Evolutionary conservation across 257 asterid genomes (phyloP).

Genomic region (Nicotiana undulata): DNA sequence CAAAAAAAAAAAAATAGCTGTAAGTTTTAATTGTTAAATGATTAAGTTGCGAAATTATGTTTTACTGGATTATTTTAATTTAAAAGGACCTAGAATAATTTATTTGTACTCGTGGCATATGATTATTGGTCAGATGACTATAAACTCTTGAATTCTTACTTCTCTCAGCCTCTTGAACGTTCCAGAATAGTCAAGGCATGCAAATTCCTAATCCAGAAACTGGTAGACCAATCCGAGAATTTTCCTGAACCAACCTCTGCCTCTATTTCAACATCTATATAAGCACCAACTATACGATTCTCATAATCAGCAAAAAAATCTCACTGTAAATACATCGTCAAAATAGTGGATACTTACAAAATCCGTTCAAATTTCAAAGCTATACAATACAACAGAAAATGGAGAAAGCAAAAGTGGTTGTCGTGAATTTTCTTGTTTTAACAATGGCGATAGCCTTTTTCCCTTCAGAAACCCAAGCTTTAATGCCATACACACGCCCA

Average conservation of each 20-base stretch:
- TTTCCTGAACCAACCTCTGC: background rate
- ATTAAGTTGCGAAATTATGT: too few species aligned
- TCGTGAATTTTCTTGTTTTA: background rate
- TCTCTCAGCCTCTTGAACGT: background rate
- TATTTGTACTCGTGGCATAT: background rate
- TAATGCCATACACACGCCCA: constrained; percentile 20
- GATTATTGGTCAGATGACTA: background rate
- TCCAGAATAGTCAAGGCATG: background rate
- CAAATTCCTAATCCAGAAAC: background rate
- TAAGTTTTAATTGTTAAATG: too few species aligned
- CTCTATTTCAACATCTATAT: background rate
- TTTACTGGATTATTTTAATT: too few species aligned
- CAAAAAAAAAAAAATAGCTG: too few species aligned
- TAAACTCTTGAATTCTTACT: background rate
- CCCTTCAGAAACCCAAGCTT: constrained; percentile 11
- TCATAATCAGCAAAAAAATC: background rate
- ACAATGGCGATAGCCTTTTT: background rate
- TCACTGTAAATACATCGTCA: background rate
- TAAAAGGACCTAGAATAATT: background rate
- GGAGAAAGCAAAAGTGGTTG: background rate
- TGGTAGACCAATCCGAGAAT: background rate
- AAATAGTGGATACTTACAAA: background rate
- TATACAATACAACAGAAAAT: background rate
- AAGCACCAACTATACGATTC: background rate
- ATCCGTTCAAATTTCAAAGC: background rate